These are phyloP conservation scores for Ceriops tagal DNA, from an alignment of 345 rosid species.

Conservation along the genomic window DNA sequence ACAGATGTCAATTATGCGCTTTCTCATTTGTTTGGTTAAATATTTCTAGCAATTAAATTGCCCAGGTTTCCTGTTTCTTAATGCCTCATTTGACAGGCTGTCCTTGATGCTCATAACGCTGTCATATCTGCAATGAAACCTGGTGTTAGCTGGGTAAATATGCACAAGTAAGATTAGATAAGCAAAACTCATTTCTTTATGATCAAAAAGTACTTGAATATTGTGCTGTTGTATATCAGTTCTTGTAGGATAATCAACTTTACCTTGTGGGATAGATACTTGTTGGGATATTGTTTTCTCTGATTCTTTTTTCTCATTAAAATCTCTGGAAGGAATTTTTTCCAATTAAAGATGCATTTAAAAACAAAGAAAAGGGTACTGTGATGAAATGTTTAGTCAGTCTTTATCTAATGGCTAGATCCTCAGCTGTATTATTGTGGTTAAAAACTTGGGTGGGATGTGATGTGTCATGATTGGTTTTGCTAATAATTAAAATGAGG, in stretches of 20 bases:
- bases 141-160: constrained; percentile 82
- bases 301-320: too few relatives aligned
- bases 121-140: constrained; percentile 82
- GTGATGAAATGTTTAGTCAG: too few relatives aligned
- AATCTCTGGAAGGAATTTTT: too few relatives aligned
- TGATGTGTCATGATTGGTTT: too few relatives aligned
- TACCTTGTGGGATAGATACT: constrained; percentile 1
- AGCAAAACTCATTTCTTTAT: neutral
- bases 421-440: too few relatives aligned
- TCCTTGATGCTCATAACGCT: constrained; percentile 78
- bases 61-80: constrained; percentile 6
- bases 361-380: too few relatives aligned
- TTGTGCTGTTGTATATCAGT: constrained; percentile 9
- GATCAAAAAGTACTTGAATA: neutral
- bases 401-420: too few relatives aligned
- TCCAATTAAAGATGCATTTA: too few relatives aligned
- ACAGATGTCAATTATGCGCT: neutral
- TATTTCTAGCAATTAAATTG: neutral
- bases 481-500: neutral
- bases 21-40: neutral
- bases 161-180: constrained; percentile 70
- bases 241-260: neutral
- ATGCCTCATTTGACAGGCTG: constrained; percentile 51
- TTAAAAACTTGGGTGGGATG: too few relatives aligned
- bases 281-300: neutral